Evolutionary conservation across 352 stramenopile species (phyloP), one percentile per base, ranked within the genome.

Genomic region (Phytophthora boehmeriae): DNA sequence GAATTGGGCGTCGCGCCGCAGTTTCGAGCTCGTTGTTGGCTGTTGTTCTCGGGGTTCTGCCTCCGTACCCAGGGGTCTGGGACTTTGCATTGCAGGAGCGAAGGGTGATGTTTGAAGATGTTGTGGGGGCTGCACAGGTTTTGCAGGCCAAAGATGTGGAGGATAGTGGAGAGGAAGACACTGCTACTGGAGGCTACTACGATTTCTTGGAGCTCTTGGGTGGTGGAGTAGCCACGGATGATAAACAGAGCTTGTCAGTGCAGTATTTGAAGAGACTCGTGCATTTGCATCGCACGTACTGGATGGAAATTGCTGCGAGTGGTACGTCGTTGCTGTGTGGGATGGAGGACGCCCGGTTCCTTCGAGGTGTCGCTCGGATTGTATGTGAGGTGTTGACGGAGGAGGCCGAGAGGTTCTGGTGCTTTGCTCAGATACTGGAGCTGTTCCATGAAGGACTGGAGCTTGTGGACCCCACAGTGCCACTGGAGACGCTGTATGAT

Each of bases 321-420:
- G 50, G 71, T 14, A 43, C 61, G 8, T 34, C 60, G 8, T 22
- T 69, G 36, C 28, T 83, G 48, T 57, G 35, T 19, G 72, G 75
- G 19, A 83, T 85, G 77, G 68, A 78, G 11, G 73, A 83, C 53
- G 20, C 55, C 2, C 45, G 61, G 8, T 83, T 74, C n/a, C 38
- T 84, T 10, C 27, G 70, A n/a, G 45, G 44, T 1, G 60, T 89
- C 6, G 70, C 73, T 25, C 47, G 65, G 25, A 64, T 71, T 6
- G 69, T 87, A 20, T 80, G 62, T 47, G 66, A 80, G 17, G 77
- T 84, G 16, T 36, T 89, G 28, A 45, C 49, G 14, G 50, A 63
- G 11, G 65, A 76, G 22, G 49, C 66, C 5, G 78, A 91, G 44
- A 80, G 82, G 25, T 95, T 93, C 43, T 95, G 86, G 86, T 88